These are phyloP conservation scores for Alnus glutinosa DNA, from an alignment of 306 rosid genomes.

Conservation along the genomic window DNA sequence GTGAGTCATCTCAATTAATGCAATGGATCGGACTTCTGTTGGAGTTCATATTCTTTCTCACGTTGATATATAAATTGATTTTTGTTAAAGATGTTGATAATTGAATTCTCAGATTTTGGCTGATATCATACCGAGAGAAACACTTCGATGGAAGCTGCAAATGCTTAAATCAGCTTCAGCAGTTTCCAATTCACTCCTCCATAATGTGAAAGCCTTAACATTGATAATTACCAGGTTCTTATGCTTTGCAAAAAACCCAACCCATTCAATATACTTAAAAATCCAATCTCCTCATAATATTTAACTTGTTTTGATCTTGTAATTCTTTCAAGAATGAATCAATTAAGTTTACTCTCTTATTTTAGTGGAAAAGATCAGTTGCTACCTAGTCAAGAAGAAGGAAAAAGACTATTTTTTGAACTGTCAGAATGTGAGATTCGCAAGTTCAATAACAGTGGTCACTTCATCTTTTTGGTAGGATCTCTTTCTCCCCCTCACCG, in stretches of 20 bases:
- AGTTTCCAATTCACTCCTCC: conserved; percentile 66
- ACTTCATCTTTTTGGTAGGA: conserved; percentile 78
- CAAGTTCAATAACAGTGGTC: conserved; percentile 62
- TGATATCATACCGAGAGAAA: conserved; percentile 71
- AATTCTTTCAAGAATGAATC: conserved; percentile 15
- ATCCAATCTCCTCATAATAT: background rate
- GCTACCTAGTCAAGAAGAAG: conserved; percentile 73
- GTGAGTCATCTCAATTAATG: too few relatives aligned
- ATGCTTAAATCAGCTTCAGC: conserved; percentile 77
- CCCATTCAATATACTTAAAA: conserved; percentile 1
- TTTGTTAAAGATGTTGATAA: conserved; percentile 30
- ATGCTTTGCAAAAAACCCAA: conserved; percentile 4
- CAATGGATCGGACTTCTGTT: too few relatives aligned
- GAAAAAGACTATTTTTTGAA: conserved; percentile 44
- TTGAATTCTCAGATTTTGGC: conserved; percentile 67
- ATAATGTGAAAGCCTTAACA: conserved; percentile 75
- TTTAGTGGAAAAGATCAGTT: conserved; percentile 72
- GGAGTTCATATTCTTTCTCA: background rate
- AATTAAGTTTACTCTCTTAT: conserved; percentile 32
- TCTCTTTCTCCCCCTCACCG: background rate
- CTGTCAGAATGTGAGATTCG: conserved; percentile 61
- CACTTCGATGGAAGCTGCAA: conserved; percentile 76
- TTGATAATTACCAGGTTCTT: conserved; percentile 76
- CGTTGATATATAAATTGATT: conserved; percentile 19
- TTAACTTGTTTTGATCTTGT: conserved; percentile 16